Evolutionary conservation across 2,329 filamentous ascomycete species (phyloP), one percentile per base, ranked within the genome.

Genomic region (Neurospora crassa): DNA sequence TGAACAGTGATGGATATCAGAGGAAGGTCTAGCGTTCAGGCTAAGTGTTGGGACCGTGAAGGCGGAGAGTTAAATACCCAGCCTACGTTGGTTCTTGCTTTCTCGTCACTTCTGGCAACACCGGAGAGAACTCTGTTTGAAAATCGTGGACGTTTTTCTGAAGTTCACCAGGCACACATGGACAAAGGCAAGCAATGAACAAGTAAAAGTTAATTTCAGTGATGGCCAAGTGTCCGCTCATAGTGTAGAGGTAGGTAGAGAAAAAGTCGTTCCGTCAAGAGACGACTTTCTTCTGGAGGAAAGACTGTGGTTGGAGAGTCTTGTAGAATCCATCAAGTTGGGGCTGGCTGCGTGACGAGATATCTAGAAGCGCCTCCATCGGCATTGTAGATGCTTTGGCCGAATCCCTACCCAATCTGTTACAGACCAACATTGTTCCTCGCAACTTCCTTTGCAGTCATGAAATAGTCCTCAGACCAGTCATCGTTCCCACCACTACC

Each of bases 271-370:
- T 43, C 0, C 16, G 3, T 43, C 16, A 18, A 14, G 34, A 37
- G 37, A 11, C 11, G 11, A 2, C 37, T 6, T 40, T 11, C 11
- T 11, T 6, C 7, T 11, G 10, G 8, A 2, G 1, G 0, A 0
- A 40, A 40, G 1, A 40, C 11, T 10, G 2, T 11, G 11, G 2
- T 40, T 40, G 37, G 37, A 24, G 3, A 24, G 24, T 2, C 24
- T 24, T 24, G 24, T 24, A 3, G 1, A 24, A 24, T 24, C 24
- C 24, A 24, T 24, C 24, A 24, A 24, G 24, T 24, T 24, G 24
- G 24, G 3, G 24, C 24, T 24, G 24, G 24, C 24, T 24, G 24
- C 24, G 24, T 3, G 24, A 24, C 24, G 24, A 3, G 3, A 3
- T 24, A 24, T 24, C 24, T 24, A 24, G 24, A 24, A 24, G 24